Percentiles rank a stretch among this genome's conserved stretches.
Evolutionary conservation across 169 alveolate species (phyloP).

Genomic region (Toxoplasma gondii): DNA sequence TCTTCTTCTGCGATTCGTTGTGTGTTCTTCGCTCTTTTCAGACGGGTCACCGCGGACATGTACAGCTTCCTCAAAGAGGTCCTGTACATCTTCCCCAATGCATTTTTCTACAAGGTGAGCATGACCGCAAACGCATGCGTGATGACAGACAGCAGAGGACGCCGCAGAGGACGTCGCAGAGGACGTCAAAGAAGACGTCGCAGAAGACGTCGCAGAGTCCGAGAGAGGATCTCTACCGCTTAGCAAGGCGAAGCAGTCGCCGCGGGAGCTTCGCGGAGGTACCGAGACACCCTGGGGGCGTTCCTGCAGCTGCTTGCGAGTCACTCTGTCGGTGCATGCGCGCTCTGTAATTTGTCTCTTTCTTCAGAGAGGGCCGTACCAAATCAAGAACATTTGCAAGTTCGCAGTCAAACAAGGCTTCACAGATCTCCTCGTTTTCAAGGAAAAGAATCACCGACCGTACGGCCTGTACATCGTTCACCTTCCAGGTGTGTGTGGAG

Average conservation of each 20-base stretch:
- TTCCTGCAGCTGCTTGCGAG: no score
- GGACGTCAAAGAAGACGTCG: not conserved
- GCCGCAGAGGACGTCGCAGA: not conserved
- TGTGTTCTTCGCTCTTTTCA: not conserved
- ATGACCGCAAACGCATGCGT: not conserved
- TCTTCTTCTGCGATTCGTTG: no score
- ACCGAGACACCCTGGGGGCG: no score
- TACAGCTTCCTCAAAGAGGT: conserved; percentile 62
- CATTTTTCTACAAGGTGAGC: conserved; percentile 64
- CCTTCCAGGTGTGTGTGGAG: conserved; percentile 64
- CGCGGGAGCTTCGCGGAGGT: no score
- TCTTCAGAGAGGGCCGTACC: conserved; percentile 40
- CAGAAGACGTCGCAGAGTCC: no score
- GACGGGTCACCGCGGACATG: conserved; percentile 48
- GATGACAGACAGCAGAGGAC: not conserved
- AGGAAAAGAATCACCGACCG: conserved; percentile 45
- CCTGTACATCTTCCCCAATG: conserved; percentile 57
- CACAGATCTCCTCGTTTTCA: conserved; percentile 60
- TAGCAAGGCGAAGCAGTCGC: no score
- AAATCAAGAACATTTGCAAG: conserved; percentile 50
- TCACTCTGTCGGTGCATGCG: no score
- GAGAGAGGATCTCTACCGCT: no score
- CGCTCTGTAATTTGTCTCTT: not conserved
- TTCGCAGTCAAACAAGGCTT: conserved; percentile 53
- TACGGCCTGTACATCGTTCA: conserved; percentile 67